Conservation (phyloP, 148 eudicot genomes). For the Amaranthus hypochondriacus region DNA sequence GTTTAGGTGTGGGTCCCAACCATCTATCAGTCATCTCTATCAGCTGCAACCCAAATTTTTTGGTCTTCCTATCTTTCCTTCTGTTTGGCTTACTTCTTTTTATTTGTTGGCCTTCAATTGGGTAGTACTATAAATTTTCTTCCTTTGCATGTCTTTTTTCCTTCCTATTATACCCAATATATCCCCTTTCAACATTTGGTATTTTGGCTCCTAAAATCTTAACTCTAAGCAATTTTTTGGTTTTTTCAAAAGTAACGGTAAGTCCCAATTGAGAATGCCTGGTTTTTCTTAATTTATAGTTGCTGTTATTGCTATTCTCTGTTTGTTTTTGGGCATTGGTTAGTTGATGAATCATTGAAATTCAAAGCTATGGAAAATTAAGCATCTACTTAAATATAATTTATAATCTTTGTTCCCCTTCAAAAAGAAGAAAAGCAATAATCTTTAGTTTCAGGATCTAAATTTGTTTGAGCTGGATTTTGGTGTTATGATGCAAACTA, state of each 20-base stretch:
- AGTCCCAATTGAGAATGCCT: conserved; percentile 1
- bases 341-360: no score
- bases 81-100: neutral
- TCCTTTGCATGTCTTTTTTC: conserved; percentile 16
- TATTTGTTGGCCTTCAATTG: conserved; percentile 6
- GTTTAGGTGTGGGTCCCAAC: conserved; percentile 34
- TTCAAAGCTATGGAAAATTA: no score
- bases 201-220: no score
- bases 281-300: neutral
- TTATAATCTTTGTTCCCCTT: no score
- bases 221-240: no score
- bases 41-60: neutral
- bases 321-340: neutral
- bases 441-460: no score
- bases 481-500: neutral
- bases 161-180: neutral
- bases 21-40: conserved; percentile 19
- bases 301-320: neutral
- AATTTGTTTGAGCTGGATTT: conserved; percentile 2
- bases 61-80: neutral
- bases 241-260: neutral
- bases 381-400: no score
- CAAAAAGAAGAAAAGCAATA: no score
- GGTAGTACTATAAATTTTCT: neutral
- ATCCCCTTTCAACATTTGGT: neutral